Conservation (phyloP, 139 green algal genomes). For the Mychonastes homosphaera region DNA sequence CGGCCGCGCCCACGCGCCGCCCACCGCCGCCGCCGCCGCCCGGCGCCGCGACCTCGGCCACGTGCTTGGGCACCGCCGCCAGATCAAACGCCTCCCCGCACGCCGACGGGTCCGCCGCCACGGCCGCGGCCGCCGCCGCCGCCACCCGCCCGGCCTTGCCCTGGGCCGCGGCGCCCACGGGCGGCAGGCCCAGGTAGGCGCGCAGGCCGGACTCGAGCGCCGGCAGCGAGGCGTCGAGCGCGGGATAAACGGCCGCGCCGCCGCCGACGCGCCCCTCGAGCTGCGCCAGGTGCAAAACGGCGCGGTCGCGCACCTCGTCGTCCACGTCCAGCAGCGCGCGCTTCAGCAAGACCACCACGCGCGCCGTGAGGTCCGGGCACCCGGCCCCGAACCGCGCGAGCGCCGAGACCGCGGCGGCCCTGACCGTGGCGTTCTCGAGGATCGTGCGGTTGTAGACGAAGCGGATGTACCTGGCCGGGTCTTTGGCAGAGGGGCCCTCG, state of each 20-base stretch:
- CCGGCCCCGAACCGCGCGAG: conserved; percentile 79
- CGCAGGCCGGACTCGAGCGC: conserved; percentile 71
- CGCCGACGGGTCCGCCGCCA: too few species aligned
- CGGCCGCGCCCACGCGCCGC: too few species aligned
- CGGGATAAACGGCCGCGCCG: conserved; percentile 24
- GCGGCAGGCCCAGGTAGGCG: conserved; percentile 77
- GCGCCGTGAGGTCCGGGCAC: conserved; percentile 46
- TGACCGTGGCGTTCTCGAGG: conserved; percentile 96
- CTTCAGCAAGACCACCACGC: conserved; percentile 77
- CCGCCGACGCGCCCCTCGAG: conserved; percentile 50
- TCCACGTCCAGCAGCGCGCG: conserved; percentile 93
- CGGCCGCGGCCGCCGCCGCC: too few species aligned
- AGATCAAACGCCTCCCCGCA: too few species aligned
- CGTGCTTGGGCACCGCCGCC: too few species aligned
- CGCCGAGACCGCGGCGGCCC: conserved; percentile 79
- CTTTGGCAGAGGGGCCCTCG: conserved; percentile 59
- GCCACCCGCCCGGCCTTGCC: too few species aligned
- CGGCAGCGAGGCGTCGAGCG: conserved; percentile 50
- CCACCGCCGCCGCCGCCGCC: too few species aligned
- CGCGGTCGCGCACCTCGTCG: conserved; percentile 95
- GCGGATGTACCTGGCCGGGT: conserved; percentile 74
- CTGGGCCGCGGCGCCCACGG: too few species aligned
- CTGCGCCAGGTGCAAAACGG: conserved; percentile 83
- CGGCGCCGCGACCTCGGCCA: too few species aligned
- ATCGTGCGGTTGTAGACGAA: conserved; percentile 99